phyloP scores from a whole-genome alignment of 495 filamentous ascomycete species.

The Apodospora peruviana region DNA sequence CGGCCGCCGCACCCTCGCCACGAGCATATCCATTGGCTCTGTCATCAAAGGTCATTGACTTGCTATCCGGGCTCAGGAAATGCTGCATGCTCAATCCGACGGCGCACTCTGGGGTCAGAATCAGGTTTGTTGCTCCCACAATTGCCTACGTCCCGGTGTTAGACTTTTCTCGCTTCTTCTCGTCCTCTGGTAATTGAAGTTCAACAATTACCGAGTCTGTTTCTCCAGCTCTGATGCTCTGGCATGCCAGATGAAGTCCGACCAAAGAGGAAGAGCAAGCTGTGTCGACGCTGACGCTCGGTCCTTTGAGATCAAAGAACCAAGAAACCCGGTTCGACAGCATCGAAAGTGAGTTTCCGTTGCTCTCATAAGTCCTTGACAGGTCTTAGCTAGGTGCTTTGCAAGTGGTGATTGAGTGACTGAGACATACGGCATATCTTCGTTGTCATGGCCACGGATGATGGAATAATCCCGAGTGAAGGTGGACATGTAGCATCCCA shows the following conservation, averaged over 20 bases:
- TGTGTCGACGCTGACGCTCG: conserved; percentile 40
- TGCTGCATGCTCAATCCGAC: conserved; percentile 19
- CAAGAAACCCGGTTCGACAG: conserved; percentile 47
- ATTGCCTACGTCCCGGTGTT: conserved; percentile 26
- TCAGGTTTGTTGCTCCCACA: conserved; percentile 48
- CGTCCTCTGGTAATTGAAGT: too few species aligned
- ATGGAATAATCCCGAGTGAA: conserved; percentile 20
- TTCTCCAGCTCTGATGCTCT: conserved; percentile 38
- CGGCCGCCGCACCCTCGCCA: conserved; percentile 49
- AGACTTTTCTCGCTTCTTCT: background rate
- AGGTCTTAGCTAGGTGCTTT: too few species aligned
- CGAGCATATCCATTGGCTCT: conserved; percentile 56
- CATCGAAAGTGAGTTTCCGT: conserved; percentile 21
- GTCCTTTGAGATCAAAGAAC: conserved; percentile 39
- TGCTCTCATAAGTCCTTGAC: conserved; percentile 45
- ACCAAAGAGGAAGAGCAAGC: conserved; percentile 50
- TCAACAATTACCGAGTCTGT: background rate
- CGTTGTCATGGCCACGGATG: conserved; percentile 5
- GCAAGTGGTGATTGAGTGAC: too few species aligned
- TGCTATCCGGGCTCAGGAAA: conserved; percentile 32
- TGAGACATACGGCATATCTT: conserved; percentile 2
- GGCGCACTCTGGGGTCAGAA: conserved; percentile 38
- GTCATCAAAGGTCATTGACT: conserved; percentile 52
- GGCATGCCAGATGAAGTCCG: conserved; percentile 46
- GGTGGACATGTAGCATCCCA: conserved; percentile 16